Conservation (phyloP, 2,329 filamentous ascomycete genomes). For the Fusarium sp. region DNA sequence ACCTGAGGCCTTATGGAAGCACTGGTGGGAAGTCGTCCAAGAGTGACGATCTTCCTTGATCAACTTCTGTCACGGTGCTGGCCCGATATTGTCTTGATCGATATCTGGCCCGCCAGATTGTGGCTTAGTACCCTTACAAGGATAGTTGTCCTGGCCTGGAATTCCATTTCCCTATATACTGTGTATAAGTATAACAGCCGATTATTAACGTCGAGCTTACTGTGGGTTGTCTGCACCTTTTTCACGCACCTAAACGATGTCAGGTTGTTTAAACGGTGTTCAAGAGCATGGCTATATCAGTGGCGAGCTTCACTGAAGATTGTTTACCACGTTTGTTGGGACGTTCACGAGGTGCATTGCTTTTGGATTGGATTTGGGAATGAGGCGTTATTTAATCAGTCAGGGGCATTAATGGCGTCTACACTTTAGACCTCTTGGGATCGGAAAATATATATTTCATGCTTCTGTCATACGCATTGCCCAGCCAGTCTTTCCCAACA, state of each 20-base stretch:
- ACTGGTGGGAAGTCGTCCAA: conserved; percentile 46
- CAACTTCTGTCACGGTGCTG: neutral
- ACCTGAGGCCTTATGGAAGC: conserved; percentile 51
- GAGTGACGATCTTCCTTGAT: conserved; percentile 49
- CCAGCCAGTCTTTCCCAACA: neutral
- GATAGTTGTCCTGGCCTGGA: conserved; percentile 41
- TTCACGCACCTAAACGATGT: neutral
- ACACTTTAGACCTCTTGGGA: conserved; percentile 23
- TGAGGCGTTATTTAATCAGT: conserved; percentile 25
- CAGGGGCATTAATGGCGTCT: conserved; percentile 20
- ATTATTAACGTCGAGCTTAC: neutral
- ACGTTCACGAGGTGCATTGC: neutral
- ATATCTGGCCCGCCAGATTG: neutral
- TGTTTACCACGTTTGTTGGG: neutral
- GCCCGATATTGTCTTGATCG: neutral
- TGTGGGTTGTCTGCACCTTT: neutral
- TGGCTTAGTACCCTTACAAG: conserved; percentile 11
- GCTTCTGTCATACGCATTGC: neutral
- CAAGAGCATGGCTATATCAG: neutral
- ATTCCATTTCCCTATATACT: neutral
- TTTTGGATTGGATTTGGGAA: conserved; percentile 15
- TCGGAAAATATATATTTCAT: conserved; percentile 16
- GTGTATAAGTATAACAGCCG: conserved; percentile 23
- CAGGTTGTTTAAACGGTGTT: neutral
- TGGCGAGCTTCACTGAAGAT: neutral